A percentile compares a stretch with the other conserved stretches of the same genome.
Conservation (phyloP, 1,284 basidiomycete species). For the Anthracocystis panici-leucophaei region DNA sequence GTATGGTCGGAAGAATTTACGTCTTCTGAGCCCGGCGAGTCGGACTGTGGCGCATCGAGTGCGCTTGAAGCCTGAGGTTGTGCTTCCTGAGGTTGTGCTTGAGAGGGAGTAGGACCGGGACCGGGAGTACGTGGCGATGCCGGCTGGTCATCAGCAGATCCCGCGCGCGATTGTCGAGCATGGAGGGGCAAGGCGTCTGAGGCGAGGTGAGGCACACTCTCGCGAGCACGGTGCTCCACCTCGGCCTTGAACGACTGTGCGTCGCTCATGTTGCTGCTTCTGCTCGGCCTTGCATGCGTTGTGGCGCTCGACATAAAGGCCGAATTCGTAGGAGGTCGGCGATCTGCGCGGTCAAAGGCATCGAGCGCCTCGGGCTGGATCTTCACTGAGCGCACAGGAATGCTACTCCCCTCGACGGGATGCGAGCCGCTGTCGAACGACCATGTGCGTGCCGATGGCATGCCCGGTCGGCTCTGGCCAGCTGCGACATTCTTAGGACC, state of each 20-base stretch:
- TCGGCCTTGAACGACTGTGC: conserved; percentile 47
- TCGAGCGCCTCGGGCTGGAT: conserved; percentile 63
- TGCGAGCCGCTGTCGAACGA: conserved; percentile 48
- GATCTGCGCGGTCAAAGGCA: conserved; percentile 31
- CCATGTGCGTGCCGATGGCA: conserved; percentile 15
- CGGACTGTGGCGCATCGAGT: conserved; percentile 2
- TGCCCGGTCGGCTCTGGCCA: conserved; percentile 6
- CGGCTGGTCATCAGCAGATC: neutral
- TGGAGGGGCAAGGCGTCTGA: conserved; percentile 17
- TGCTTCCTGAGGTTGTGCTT: conserved; percentile 6
- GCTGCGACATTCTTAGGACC: conserved; percentile 22
- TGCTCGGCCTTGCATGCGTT: conserved; percentile 14
- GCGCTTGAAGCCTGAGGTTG: conserved; percentile 7
- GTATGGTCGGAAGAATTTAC: conserved; percentile 2
- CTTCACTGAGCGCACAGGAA: conserved; percentile 70
- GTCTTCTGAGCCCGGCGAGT: conserved; percentile 30
- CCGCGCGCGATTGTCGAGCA: conserved; percentile 9
- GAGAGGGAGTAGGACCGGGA: neutral
- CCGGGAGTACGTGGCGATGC: neutral
- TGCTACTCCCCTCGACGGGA: conserved; percentile 70
- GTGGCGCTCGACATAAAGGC: conserved; percentile 27
- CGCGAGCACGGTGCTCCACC: conserved; percentile 38
- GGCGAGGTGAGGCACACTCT: conserved; percentile 21
- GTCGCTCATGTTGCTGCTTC: conserved; percentile 14
- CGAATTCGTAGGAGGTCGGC: conserved; percentile 13